phyloP scores from a whole-genome alignment of 2,329 filamentous ascomycete species.

The Fusarium luffae region DNA sequence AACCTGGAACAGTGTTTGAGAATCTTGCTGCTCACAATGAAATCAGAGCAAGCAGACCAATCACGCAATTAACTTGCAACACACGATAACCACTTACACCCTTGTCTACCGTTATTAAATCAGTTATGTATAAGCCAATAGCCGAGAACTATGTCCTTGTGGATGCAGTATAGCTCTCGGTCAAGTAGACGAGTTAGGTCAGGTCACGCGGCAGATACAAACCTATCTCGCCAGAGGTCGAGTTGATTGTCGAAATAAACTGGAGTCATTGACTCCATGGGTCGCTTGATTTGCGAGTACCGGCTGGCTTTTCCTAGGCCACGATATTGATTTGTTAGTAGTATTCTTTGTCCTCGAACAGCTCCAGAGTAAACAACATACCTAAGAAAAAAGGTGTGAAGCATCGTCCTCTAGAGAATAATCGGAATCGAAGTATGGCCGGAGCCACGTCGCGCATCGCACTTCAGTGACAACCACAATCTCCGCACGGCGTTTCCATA shows the following conservation, averaged over 20 bases:
- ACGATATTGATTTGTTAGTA: background rate
- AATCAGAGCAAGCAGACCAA: slow-evolving; percentile 1
- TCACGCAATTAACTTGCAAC: slow-evolving; percentile 4
- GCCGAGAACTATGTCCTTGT: background rate
- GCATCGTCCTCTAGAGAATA: slow-evolving; percentile 78
- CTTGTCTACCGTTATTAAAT: background rate
- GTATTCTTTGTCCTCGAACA: slow-evolving; percentile 6
- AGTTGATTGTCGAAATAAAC: background rate
- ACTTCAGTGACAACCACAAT: slow-evolving; percentile 88
- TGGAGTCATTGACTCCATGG: background rate
- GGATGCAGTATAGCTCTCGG: slow-evolving; percentile 12
- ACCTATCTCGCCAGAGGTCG: background rate
- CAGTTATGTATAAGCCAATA: background rate
- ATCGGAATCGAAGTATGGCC: slow-evolving; percentile 80
- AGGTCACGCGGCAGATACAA: background rate
- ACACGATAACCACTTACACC: slow-evolving; percentile 9
- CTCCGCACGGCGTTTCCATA: slow-evolving; percentile 90
- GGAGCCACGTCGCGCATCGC: slow-evolving; percentile 81
- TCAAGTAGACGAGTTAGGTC: slow-evolving; percentile 23
- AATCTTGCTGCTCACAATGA: background rate
- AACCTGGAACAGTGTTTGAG: background rate
- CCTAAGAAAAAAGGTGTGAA: slow-evolving; percentile 34
- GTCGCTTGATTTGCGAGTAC: slow-evolving; percentile 2
- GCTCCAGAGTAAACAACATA: background rate
- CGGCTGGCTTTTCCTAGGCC: slow-evolving; percentile 9